Base-by-base conservation (phyloP, 2,329 filamentous ascomycete species). In the Mycogone perniciosa region DNA sequence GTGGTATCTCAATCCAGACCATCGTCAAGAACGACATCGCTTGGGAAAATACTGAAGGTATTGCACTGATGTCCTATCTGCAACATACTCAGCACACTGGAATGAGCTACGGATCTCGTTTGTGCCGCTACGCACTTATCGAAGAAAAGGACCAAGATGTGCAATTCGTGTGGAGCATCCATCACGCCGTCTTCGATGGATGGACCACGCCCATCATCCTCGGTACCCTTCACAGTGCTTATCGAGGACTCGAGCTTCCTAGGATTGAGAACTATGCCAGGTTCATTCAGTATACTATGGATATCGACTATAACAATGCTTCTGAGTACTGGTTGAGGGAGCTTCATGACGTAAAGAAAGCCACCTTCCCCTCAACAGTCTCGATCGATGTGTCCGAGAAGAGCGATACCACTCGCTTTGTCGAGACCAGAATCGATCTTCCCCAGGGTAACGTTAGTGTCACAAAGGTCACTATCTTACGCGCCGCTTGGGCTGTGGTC, bases 401-500 rank as follows among this genome's bases (percentile, higher is more conserved):
- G 31, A 31, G 26, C 7, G 40, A 37, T 8, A 8, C 41, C 7
- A 52, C 50, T 2, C 38, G 34, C 2, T 48, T 48, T 11, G 48
- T 52, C 38, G 39, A 52, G 29, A 48, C 50, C 5, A 48, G 45
- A 10, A 52, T 52, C 20, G 20, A 44, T n/a, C 34, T 52, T 7
- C 45, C 39, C 2, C 31, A 33, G 1, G 27, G 13, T 4, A 9
- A 6, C 26, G n/a, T 30, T 0, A 26, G 31, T 1, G 45, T 59
- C 27, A 62, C 60, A 0, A 37, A 56, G 7, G 56, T 62, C 0
- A 60, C 57, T 2, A 44, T 64, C 5, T 47, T 64, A 6, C 57
- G 64, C 2, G 60, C 62, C 3, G 61, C 64, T 2, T 62, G 61
- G 58, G 51, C 60, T 1, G 43, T 76, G 5, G 60, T 72, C 5